These are phyloP conservation scores for Neurospora tetrasperma DNA, from an alignment of 495 filamentous ascomycete genomes.

Conservation along the genomic window DNA sequence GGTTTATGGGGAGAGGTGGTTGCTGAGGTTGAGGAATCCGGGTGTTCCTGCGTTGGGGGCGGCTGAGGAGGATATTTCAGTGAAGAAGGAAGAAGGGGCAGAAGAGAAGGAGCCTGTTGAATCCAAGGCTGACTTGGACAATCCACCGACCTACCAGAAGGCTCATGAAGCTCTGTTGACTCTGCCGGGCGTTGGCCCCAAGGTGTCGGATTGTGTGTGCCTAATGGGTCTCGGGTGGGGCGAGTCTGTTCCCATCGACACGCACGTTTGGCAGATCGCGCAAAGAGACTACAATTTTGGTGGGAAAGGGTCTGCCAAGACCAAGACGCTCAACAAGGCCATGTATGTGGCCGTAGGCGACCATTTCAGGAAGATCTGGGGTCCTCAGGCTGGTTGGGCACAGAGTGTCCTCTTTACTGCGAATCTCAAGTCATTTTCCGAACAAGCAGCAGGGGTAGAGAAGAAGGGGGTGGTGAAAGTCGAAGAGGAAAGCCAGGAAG, in stretches of 20 bases:
- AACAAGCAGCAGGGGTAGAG: slow-evolving; percentile 34
- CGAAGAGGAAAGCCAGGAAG: slow-evolving; percentile 12
- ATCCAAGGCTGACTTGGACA: background rate
- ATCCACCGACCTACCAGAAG: slow-evolving; percentile 46
- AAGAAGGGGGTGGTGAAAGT: slow-evolving; percentile 21
- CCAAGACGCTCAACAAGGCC: slow-evolving; percentile 75
- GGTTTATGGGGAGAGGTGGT: slow-evolving; percentile 61
- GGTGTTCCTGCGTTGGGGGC: slow-evolving; percentile 50
- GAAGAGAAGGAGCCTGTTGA: background rate
- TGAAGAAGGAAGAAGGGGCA: background rate
- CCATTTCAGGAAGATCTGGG: slow-evolving; percentile 86
- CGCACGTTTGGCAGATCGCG: slow-evolving; percentile 98
- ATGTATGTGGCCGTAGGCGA: slow-evolving; percentile 87
- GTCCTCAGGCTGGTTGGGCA: slow-evolving; percentile 90
- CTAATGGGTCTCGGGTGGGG: slow-evolving; percentile 97
- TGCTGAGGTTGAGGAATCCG: slow-evolving; percentile 64
- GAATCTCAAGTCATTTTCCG: slow-evolving; percentile 77
- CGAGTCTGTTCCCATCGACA: slow-evolving; percentile 91
- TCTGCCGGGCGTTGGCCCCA: slow-evolving; percentile 84
- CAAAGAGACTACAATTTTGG: slow-evolving; percentile 91
- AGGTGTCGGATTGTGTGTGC: slow-evolving; percentile 94
- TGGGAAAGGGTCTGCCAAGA: slow-evolving; percentile 47
- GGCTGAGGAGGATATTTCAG: background rate
- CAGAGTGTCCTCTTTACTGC: slow-evolving; percentile 96
- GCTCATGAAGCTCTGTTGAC: slow-evolving; percentile 73